Conservation (phyloP, 225 moss, liverwort and hornwort genomes). For the Rhytidiadelphus loreus region DNA sequence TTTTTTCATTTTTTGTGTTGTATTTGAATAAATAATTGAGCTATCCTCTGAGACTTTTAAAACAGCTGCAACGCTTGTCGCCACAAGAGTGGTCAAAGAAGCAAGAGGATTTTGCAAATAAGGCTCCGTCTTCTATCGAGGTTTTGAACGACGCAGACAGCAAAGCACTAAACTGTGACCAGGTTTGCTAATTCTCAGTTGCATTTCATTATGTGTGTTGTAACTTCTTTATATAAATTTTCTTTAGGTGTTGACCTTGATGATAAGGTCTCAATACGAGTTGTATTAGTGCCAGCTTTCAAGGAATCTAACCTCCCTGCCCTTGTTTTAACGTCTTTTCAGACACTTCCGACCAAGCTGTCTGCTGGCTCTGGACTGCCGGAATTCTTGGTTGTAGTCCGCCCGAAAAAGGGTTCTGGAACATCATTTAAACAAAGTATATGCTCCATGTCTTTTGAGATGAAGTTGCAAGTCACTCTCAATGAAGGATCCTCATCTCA, state of each 20-base stretch:
- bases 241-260: background rate
- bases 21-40: background rate
- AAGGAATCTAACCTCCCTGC: background rate
- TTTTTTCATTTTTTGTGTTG: background rate
- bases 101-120: constrained; percentile 46
- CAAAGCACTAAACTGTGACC: constrained; percentile 22
- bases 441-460: constrained; percentile 9
- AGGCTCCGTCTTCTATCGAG: constrained; percentile 40
- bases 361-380: constrained; percentile 46
- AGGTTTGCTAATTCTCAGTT: constrained; percentile 11
- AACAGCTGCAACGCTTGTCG: constrained; percentile 38
- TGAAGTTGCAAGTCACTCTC: constrained; percentile 13
- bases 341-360: constrained; percentile 35
- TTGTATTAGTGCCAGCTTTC: background rate
- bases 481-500: background rate
- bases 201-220: background rate
- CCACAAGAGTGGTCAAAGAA: constrained; percentile 43
- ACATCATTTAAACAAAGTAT: constrained; percentile 43
- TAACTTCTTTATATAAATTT: background rate
- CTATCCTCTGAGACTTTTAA: background rate
- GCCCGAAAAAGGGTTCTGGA: constrained; percentile 41
- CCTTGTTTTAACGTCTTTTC: background rate
- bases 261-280: too few relatives aligned
- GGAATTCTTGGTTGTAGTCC: constrained; percentile 41
- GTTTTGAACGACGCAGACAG: constrained; percentile 34